A percentile compares a stretch with the other conserved stretches of the same genome.
phyloP scores from a whole-genome alignment of 2,329 filamentous ascomycete species.

The Nemania abortiva region DNA sequence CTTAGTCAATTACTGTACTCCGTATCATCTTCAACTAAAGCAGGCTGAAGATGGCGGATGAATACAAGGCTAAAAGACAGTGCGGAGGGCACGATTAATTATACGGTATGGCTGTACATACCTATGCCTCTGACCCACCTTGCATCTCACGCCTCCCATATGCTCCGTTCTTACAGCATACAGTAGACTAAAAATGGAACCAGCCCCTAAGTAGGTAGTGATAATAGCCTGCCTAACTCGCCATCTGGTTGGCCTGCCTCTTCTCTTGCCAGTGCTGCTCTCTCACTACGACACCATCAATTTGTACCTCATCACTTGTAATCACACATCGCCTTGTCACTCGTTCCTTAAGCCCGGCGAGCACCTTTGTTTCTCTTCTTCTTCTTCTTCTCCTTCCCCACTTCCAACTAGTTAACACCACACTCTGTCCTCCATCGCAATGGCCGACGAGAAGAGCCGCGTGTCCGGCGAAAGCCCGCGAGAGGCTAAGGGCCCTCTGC shows the following conservation, averaged over 20 bases:
- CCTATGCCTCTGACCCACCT: background rate
- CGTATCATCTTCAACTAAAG: background rate
- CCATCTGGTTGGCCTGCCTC: slow-evolving; percentile 3
- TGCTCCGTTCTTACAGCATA: background rate
- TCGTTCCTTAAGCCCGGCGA: slow-evolving; percentile 31
- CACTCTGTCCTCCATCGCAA: slow-evolving; percentile 50
- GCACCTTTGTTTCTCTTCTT: slow-evolving; percentile 26
- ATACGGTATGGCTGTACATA: background rate
- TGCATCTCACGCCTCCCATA: slow-evolving; percentile 11
- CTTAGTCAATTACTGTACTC: background rate
- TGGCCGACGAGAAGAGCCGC: slow-evolving; percentile 84
- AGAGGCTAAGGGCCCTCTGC: slow-evolving; percentile 69
- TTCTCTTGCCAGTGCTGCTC: slow-evolving; percentile 13
- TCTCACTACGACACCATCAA: slow-evolving; percentile 19
- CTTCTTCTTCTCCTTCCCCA: slow-evolving; percentile 24
- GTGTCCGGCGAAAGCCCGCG: slow-evolving; percentile 81
- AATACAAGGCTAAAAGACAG: background rate
- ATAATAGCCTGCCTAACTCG: background rate
- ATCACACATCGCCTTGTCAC: slow-evolving; percentile 33
- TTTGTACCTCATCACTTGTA: slow-evolving; percentile 22
- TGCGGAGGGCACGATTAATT: background rate
- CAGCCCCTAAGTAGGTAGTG: background rate
- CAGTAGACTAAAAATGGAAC: background rate
- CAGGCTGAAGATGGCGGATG: background rate
- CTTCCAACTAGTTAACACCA: slow-evolving; percentile 20